These are phyloP conservation scores for Picochlorum costavermella DNA, from an alignment of 139 green algal species.

Conservation along the genomic window DNA sequence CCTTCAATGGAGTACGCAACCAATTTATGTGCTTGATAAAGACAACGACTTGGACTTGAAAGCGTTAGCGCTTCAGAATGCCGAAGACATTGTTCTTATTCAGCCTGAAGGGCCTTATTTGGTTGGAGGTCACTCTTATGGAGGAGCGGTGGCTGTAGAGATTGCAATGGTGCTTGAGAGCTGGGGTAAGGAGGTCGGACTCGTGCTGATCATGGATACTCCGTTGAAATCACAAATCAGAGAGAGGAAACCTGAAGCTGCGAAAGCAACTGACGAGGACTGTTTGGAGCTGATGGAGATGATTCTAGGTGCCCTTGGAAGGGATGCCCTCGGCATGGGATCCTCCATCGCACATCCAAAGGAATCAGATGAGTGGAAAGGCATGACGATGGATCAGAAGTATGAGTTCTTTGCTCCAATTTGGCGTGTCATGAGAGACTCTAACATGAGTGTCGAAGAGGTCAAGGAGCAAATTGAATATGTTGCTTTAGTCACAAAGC, in stretches of 20 bases:
- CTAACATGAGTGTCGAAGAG: constrained; percentile 62
- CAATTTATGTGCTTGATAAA: constrained; percentile 87
- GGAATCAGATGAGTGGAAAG: constrained; percentile 71
- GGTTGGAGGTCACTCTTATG: constrained; percentile 77
- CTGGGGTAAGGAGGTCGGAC: constrained; percentile 66
- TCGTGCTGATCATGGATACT: constrained; percentile 79
- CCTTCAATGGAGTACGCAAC: constrained; percentile 57
- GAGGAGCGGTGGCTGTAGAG: constrained; percentile 67
- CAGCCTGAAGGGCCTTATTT: constrained; percentile 75
- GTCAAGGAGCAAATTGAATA: constrained; percentile 57
- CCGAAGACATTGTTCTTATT: constrained; percentile 61
- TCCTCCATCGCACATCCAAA: constrained; percentile 63
- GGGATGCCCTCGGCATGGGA: constrained; percentile 70
- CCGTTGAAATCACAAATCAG: constrained; percentile 60
- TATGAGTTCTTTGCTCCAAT: constrained; percentile 85
- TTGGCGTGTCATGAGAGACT: constrained; percentile 77
- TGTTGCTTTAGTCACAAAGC: constrained; percentile 73
- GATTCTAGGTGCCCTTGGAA: constrained; percentile 75
- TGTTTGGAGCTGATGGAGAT: constrained; percentile 86
- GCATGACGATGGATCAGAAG: constrained; percentile 55
- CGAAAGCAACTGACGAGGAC: constrained; percentile 56
- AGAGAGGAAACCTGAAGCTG: constrained; percentile 36
- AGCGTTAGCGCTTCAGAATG: constrained; percentile 55
- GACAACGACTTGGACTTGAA: constrained; percentile 79
- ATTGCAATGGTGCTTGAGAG: constrained; percentile 71